Evolutionary conservation across 495 filamentous ascomycete species (phyloP).

Genomic region (Penicillium arizonense): DNA sequence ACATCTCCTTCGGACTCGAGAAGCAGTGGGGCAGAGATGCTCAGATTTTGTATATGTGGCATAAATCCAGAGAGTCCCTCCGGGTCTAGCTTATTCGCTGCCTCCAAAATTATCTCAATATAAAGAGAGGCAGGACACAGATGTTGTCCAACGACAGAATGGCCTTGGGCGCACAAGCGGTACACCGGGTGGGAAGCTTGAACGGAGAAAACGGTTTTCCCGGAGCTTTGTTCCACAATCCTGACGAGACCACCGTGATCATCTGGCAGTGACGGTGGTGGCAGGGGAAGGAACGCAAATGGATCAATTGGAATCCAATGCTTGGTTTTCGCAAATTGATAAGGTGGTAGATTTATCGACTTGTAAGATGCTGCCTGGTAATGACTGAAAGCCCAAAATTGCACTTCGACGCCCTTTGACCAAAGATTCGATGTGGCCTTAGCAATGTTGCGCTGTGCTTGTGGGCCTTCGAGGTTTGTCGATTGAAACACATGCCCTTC

Average conservation of each 20-base stretch:
- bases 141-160: constrained; percentile 31
- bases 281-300: not conserved
- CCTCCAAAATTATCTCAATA: constrained; percentile 28
- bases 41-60: not conserved
- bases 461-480: not conserved
- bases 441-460: constrained; percentile 3
- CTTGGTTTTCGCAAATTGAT: constrained; percentile 30
- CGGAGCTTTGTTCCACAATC: too few relatives aligned
- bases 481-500: not conserved
- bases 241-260: not conserved
- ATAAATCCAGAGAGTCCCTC: not conserved
- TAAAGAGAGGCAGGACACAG: constrained; percentile 46
- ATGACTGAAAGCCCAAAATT: constrained; percentile 34
- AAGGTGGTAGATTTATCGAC: constrained; percentile 30
- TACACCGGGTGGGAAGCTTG: not conserved
- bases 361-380: constrained; percentile 7
- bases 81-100: not conserved
- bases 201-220: not conserved
- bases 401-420: constrained; percentile 17
- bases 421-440: constrained; percentile 26
- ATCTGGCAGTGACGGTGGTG: not conserved
- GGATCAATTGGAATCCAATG: constrained; percentile 32
- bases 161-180: constrained; percentile 20
- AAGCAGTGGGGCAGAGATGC: not conserved
- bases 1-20: not conserved